Evolutionary conservation across 208 protist genomes (phyloP).

Genomic region (Novymonas esmeraldas): DNA sequence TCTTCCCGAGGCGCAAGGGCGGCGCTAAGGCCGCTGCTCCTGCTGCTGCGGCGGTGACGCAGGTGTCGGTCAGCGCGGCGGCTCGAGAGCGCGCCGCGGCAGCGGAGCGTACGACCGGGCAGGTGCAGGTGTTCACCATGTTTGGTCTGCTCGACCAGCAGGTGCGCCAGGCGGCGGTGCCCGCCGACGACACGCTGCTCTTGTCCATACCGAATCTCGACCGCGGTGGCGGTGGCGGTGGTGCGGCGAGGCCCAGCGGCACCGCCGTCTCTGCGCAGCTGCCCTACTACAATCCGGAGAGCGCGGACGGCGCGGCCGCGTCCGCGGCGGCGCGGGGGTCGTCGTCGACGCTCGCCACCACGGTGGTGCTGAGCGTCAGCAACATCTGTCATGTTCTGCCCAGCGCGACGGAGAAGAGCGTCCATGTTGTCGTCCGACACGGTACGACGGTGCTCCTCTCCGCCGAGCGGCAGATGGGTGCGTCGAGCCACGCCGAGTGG

Average conservation of each 20-base stretch:
- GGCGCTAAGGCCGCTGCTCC: slow-evolving; percentile 6
- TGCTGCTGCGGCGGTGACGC: neutral
- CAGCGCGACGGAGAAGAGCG: slow-evolving; percentile 39
- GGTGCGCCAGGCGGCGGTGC: neutral
- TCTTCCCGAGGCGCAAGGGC: slow-evolving; percentile 21
- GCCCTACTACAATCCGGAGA: slow-evolving; percentile 32
- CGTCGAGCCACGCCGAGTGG: slow-evolving; percentile 48
- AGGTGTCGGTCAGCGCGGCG: neutral
- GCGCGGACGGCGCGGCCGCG: neutral
- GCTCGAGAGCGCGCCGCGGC: slow-evolving; percentile 2
- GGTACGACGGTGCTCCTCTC: slow-evolving; percentile 46
- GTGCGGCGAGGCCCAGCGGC: neutral
- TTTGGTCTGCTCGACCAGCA: slow-evolving; percentile 15
- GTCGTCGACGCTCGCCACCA: neutral
- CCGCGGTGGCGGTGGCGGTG: neutral
- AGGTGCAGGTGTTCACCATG: slow-evolving; percentile 18
- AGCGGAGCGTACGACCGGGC: slow-evolving; percentile 12
- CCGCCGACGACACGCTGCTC: neutral
- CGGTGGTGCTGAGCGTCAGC: slow-evolving; percentile 61
- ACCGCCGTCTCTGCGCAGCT: neutral
- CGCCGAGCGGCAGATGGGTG: slow-evolving; percentile 35
- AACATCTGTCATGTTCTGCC: slow-evolving; percentile 51
- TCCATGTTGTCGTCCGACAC: slow-evolving; percentile 47
- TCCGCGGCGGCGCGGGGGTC: neutral
- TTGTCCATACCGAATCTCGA: neutral